phyloP scores from a whole-genome alignment of 352 stramenopile species.

The Labyrinthula sp. region DNA sequence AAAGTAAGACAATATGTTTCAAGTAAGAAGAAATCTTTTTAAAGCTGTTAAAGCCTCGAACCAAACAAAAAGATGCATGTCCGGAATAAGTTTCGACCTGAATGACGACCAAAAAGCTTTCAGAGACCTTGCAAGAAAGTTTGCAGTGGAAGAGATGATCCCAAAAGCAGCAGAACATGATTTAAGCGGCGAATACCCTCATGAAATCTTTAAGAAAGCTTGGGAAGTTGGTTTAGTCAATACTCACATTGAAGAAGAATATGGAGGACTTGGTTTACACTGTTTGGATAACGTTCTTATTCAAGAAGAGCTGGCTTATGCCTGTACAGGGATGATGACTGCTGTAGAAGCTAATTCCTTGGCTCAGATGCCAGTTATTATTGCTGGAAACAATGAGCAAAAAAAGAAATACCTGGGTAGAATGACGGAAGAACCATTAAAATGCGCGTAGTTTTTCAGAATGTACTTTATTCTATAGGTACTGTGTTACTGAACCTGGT shows the following conservation, averaged over 20 bases:
- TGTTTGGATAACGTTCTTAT: constrained; percentile 58
- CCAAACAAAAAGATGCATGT: too few species aligned
- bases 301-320: constrained; percentile 61
- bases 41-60: too few species aligned
- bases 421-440: constrained; percentile 50
- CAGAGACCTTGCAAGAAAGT: constrained; percentile 56
- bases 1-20: too few species aligned
- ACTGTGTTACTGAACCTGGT: constrained; percentile 65
- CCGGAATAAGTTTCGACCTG: constrained; percentile 32
- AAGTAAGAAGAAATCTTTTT: too few species aligned
- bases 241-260: constrained; percentile 55
- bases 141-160: constrained; percentile 64
- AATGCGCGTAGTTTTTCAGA: too few species aligned
- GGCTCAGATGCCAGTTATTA: constrained; percentile 51
- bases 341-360: constrained; percentile 63
- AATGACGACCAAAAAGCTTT: constrained; percentile 61
- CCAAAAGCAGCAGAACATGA: constrained; percentile 55
- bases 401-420: constrained; percentile 59
- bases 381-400: constrained; percentile 52
- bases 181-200: constrained; percentile 54
- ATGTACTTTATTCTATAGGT: too few species aligned
- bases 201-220: constrained; percentile 60
- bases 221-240: constrained; percentile 64
- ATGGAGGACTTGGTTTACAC: constrained; percentile 50
- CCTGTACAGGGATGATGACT: constrained; percentile 65